Evolutionary conservation across 192 early-diverging fungal genomes (phyloP).

Genomic region (Radiomyces spectabilis): DNA sequence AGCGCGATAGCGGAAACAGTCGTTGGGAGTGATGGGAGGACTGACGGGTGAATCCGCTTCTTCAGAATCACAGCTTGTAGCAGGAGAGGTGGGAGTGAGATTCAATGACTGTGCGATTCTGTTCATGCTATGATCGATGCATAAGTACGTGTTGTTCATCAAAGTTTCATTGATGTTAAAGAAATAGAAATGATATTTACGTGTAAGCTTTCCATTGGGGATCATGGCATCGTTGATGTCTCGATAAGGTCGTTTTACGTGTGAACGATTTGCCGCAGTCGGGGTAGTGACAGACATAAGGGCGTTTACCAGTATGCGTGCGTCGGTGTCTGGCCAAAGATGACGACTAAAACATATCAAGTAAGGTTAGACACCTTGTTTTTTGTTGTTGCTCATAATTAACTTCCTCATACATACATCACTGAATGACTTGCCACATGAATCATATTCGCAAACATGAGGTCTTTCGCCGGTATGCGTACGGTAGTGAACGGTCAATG

Average conservation of each 20-base stretch:
- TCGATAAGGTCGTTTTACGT: slow-evolving; percentile 49
- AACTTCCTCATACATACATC: slow-evolving; percentile 32
- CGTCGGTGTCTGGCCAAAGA: slow-evolving; percentile 67
- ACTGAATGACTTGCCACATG: slow-evolving; percentile 69
- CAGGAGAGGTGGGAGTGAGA: slow-evolving; percentile 16
- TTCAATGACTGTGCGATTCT: background rate
- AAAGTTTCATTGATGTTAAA: background rate
- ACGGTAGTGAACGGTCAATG: slow-evolving; percentile 68
- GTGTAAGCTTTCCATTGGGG: slow-evolving; percentile 28
- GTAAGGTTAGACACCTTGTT: background rate
- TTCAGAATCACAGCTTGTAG: slow-evolving; percentile 24
- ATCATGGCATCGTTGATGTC: slow-evolving; percentile 49
- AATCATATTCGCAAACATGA: slow-evolving; percentile 54
- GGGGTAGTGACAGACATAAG: slow-evolving; percentile 54
- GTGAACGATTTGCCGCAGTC: slow-evolving; percentile 69
- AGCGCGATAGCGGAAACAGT: slow-evolving; percentile 10
- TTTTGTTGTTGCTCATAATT: background rate
- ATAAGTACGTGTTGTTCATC: background rate
- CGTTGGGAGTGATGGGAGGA: slow-evolving; percentile 23
- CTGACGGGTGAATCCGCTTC: slow-evolving; percentile 20
- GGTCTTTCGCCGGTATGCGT: slow-evolving; percentile 69
- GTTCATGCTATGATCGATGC: background rate
- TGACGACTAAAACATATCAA: slow-evolving; percentile 36
- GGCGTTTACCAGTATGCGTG: slow-evolving; percentile 67
- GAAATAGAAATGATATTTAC: slow-evolving; percentile 4